phyloP scores from a whole-genome alignment of 139 green algal species.

The Chlorella sorokiniana region DNA sequence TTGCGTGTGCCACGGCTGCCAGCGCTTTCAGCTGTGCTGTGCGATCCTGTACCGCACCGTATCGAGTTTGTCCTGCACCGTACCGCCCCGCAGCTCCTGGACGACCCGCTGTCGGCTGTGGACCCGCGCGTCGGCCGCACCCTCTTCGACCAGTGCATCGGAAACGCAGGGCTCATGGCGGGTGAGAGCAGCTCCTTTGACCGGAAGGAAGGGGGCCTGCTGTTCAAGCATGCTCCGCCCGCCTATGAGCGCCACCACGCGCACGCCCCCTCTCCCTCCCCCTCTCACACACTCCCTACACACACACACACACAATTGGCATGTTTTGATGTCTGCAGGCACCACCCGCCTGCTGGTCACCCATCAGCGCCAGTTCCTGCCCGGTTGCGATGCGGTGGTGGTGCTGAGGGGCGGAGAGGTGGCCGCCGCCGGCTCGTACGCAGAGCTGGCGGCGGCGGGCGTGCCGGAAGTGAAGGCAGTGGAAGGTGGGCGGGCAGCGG shows the following conservation, averaged over 20 bases:
- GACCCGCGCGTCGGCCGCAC: slow-evolving; percentile 76
- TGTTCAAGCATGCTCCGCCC: no score
- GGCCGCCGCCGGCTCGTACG: slow-evolving; percentile 55
- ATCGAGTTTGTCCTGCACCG: background rate
- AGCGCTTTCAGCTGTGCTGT: no score
- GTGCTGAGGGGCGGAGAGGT: slow-evolving; percentile 72
- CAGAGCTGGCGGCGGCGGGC: slow-evolving; percentile 48
- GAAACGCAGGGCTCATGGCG: slow-evolving; percentile 62
- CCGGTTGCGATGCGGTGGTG: slow-evolving; percentile 75
- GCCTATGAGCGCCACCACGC: no score
- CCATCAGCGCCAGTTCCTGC: slow-evolving; percentile 89
- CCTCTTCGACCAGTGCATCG: slow-evolving; percentile 77
- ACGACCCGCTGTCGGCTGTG: slow-evolving; percentile 89
- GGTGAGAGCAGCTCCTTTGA: no score
- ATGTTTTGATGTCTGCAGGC: slow-evolving; percentile 1
- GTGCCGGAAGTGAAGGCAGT: slow-evolving; percentile 55
- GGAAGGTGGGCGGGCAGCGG: background rate
- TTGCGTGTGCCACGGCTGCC: no score
- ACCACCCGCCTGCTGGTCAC: slow-evolving; percentile 86
- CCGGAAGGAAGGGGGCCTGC: no score
- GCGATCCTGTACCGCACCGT: background rate
- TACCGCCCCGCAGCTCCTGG: slow-evolving; percentile 62
- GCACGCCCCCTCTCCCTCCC: background rate
- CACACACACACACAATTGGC: no score
- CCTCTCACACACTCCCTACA: no score